Evolutionary conservation across 1,284 basidiomycete genomes (phyloP).

Genomic region (Ganoderma boninense): DNA sequence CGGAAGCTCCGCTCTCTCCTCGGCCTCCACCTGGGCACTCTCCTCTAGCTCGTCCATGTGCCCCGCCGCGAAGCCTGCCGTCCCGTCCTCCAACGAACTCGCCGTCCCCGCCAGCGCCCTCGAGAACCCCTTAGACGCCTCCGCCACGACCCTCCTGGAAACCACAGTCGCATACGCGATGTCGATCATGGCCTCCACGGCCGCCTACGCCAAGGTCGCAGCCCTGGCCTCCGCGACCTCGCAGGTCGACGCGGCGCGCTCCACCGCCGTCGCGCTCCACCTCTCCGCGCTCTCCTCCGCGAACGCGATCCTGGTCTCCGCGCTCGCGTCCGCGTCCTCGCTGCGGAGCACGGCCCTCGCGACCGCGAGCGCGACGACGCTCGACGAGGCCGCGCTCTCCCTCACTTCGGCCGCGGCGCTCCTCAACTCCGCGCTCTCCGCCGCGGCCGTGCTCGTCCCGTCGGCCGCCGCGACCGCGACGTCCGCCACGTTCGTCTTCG

Average conservation of each 20-base stretch:
- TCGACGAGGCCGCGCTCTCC: neutral
- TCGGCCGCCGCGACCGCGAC: neutral
- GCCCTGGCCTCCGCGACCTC: neutral
- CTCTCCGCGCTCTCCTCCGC: constrained; percentile 1
- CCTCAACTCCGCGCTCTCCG: neutral
- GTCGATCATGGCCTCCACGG: neutral
- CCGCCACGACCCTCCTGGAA: neutral
- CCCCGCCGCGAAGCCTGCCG: neutral
- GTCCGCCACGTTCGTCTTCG: neutral
- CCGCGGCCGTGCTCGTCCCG: neutral
- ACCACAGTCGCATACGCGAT: neutral
- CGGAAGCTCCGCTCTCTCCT: neutral
- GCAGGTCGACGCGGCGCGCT: neutral
- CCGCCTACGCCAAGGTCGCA: neutral
- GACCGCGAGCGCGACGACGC: neutral
- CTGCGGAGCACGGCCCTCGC: neutral
- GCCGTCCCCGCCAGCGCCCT: neutral
- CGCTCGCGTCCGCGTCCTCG: neutral
- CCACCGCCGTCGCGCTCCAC: neutral
- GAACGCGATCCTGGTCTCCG: neutral
- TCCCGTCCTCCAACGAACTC: neutral
- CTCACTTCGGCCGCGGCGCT: neutral
- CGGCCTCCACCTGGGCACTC: neutral
- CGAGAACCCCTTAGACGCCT: neutral
- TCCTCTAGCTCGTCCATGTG: neutral